Evolutionary conservation across 1,284 basidiomycete species (phyloP).

Genomic region (Abortiporus biennis): DNA sequence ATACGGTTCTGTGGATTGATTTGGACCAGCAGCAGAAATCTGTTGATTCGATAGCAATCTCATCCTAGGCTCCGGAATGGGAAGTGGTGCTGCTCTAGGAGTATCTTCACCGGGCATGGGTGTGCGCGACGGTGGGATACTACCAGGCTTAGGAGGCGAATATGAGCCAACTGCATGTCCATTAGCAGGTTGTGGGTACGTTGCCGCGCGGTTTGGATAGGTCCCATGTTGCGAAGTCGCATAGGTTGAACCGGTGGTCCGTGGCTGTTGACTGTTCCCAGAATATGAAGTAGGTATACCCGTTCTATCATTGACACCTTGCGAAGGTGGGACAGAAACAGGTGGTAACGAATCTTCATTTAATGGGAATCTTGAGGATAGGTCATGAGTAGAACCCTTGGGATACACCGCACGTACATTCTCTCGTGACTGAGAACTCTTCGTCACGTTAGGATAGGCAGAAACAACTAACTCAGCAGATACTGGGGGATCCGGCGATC

Average conservation of each 20-base stretch:
- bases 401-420: too few relatives aligned
- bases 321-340: background rate
- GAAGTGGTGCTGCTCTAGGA: constrained; percentile 5
- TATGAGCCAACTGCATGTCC: background rate
- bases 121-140: background rate
- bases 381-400: constrained; percentile 7
- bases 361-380: constrained; percentile 12
- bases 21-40: background rate
- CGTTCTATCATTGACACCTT: too few relatives aligned
- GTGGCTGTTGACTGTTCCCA: background rate
- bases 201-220: background rate
- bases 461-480: constrained; percentile 12
- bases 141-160: background rate
- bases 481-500: constrained; percentile 7
- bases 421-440: too few relatives aligned
- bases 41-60: background rate
- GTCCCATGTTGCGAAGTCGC: background rate
- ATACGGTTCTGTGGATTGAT: background rate
- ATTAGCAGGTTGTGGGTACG: background rate
- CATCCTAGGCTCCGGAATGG: constrained; percentile 5
- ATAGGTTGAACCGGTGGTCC: background rate
- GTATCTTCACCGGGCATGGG: constrained; percentile 7
- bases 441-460: background rate
- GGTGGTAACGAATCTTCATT: constrained; percentile 12
- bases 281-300: background rate